These are phyloP conservation scores for Apium graveolens DNA, from an alignment of 129 eudicot species.

Conservation along the genomic window DNA sequence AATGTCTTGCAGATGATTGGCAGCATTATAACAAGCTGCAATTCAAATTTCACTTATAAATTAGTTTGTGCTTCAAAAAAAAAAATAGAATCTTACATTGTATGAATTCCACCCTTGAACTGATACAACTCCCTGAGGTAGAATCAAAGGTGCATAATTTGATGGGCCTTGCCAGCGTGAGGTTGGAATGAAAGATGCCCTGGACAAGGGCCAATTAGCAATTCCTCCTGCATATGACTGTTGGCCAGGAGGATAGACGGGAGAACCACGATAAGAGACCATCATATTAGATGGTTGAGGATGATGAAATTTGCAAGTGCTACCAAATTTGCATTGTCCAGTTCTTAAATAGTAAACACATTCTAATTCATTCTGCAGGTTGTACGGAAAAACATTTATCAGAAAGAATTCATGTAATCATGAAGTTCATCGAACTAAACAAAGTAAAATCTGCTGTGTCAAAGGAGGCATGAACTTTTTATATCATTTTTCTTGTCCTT, in stretches of 20 bases:
- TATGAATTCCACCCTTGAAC: constrained; percentile 86
- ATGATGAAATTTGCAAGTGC: constrained; percentile 92
- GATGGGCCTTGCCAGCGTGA: constrained; percentile 88
- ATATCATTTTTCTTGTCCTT: background rate
- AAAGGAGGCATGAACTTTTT: background rate
- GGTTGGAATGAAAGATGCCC: constrained; percentile 58
- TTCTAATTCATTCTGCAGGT: constrained; percentile 63
- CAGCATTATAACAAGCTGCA: background rate
- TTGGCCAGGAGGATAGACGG: constrained; percentile 88
- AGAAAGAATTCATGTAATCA: constrained; percentile 2
- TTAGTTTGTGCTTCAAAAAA: background rate
- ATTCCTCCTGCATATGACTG: constrained; percentile 56
- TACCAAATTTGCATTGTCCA: constrained; percentile 95
- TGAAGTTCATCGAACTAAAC: background rate
- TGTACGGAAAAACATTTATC: background rate
- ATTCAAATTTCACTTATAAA: background rate
- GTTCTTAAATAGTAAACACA: constrained; percentile 91
- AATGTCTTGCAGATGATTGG: background rate
- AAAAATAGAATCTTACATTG: constrained; percentile 45
- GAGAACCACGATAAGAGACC: constrained; percentile 71
- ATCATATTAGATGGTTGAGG: constrained; percentile 86
- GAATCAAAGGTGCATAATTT: constrained; percentile 58
- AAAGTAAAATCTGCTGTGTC: background rate
- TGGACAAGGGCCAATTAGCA: constrained; percentile 55
- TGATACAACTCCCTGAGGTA: constrained; percentile 75